Evolutionary conservation across 371 early-diverging fungal species (phyloP), one percentile per base, ranked within the genome.

Genomic region (Lichtheimia ramosa): DNA sequence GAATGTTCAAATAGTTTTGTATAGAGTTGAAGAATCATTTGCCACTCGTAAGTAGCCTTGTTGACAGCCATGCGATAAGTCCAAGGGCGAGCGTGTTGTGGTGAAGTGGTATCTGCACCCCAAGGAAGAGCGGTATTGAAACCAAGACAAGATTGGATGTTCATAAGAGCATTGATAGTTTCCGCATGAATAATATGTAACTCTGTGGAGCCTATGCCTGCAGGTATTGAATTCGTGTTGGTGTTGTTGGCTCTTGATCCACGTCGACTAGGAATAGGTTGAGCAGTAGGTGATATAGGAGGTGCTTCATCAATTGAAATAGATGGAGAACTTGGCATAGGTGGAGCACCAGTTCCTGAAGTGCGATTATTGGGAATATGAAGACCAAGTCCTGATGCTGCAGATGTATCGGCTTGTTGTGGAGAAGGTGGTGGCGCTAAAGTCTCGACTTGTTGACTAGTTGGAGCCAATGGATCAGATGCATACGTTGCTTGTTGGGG

Each of bases 111-210:
- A 48, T 27, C 48, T 16, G 48, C 43, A 27, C 72, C 56, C 56
- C 75, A 71, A 0, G 75, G 71, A 14, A 74, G 48, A 14, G 71
- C 62, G 8, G 75, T 71, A 12, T 70, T 75, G 34, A 66, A 65
- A 21, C 73, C 73, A 58, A 76, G 58, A 0, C 59, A 24, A 3
- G 71, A 25, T 39, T 76, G 77, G 1, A 73, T 65, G 54, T 70
- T 55, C 1, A 67, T 63, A 18, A 73, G 51, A 10, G 73, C 66
- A 1, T 68, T 73, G 21, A 76, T 60, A 4, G 67, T 61, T 49
- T 73, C 73, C 0, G 71, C 69, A 24, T 76, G 69, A 10, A 76
- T 34, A 0, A 62, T 27, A 34, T 73, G 73, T 8, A 71, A 51
- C 1, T 54, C 62, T 13, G 64, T 62, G 0, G 70, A 52, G 18